phyloP scores from a whole-genome alignment of 2,329 filamentous ascomycete genomes.

The Gnomoniopsis smithogilvyi region DNA sequence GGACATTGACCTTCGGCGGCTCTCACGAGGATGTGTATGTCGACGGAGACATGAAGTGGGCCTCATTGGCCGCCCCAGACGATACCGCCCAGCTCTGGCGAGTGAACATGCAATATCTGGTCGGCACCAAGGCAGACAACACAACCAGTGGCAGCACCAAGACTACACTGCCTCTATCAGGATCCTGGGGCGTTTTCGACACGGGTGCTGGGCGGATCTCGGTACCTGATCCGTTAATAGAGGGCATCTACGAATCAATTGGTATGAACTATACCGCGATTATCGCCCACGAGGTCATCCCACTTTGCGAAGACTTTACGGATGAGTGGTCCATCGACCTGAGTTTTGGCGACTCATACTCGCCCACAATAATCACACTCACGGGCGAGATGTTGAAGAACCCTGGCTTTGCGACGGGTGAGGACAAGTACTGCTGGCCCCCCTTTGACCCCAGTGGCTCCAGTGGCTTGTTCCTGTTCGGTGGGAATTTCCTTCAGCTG shows the following conservation, averaged over 20 bases:
- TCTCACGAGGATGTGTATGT: conserved; percentile 29
- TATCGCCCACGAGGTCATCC: conserved; percentile 24
- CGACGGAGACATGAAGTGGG: conserved; percentile 21
- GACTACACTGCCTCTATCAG: neutral
- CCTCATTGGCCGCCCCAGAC: conserved; percentile 17
- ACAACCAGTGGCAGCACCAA: conserved; percentile 2
- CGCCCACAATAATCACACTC: conserved; percentile 23
- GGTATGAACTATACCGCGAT: conserved; percentile 34
- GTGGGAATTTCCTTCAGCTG: conserved; percentile 26
- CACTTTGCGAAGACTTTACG: conserved; percentile 34
- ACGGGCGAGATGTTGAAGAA: conserved; percentile 29
- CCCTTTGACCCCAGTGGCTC: conserved; percentile 27
- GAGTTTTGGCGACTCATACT: conserved; percentile 19
- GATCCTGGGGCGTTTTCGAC: conserved; percentile 27
- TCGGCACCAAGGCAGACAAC: conserved; percentile 12
- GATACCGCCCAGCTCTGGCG: conserved; percentile 31
- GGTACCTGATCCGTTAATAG: conserved; percentile 24
- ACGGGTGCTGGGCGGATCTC: conserved; percentile 28
- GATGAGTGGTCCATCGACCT: conserved; percentile 30
- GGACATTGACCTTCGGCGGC: conserved; percentile 30
- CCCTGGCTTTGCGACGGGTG: conserved; percentile 29
- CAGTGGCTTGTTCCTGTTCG: conserved; percentile 28
- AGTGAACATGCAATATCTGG: conserved; percentile 19
- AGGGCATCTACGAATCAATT: conserved; percentile 29
- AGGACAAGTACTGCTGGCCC: conserved; percentile 33